Percentiles rank a stretch among this genome's conserved stretches.
phyloP scores from a whole-genome alignment of 495 filamentous ascomycete species.

The Coniosporium apollinis region DNA sequence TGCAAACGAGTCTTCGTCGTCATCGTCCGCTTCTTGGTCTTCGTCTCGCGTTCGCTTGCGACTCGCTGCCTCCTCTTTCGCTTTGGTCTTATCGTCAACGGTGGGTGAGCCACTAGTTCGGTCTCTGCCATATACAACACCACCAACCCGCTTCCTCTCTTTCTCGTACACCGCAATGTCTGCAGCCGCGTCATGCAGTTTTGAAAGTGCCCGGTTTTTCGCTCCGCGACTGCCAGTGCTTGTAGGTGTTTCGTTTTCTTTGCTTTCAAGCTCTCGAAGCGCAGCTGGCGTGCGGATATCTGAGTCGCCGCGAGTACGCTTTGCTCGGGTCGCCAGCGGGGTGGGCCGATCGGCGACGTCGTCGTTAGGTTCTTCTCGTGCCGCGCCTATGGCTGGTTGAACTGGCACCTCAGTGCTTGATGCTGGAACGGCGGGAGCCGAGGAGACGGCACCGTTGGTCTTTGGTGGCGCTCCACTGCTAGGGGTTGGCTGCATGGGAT shows the following conservation, averaged over 20 bases:
- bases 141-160: slow-evolving; percentile 77
- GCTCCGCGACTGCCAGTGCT: slow-evolving; percentile 68
- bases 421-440: background rate
- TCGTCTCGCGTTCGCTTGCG: background rate
- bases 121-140: slow-evolving; percentile 57
- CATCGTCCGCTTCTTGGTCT: slow-evolving; percentile 40
- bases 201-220: slow-evolving; percentile 63
- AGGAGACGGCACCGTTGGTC: background rate
- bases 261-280: slow-evolving; percentile 32
- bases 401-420: slow-evolving; percentile 1
- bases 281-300: slow-evolving; percentile 29
- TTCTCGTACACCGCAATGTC: slow-evolving; percentile 87
- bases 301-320: background rate
- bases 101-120: slow-evolving; percentile 32
- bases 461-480: no score
- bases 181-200: slow-evolving; percentile 54
- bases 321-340: slow-evolving; percentile 6
- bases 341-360: slow-evolving; percentile 6
- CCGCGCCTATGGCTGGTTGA: no score
- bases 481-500: slow-evolving; percentile 1
- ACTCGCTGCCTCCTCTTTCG: slow-evolving; percentile 7
- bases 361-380: background rate
- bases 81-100: slow-evolving; percentile 7
- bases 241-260: slow-evolving; percentile 77
- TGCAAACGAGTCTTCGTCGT: slow-evolving; percentile 19